Percentiles rank a stretch among this genome's conserved stretches.
phyloP scores from a whole-genome alignment of 495 filamentous ascomycete species.

The Podospora comata region DNA sequence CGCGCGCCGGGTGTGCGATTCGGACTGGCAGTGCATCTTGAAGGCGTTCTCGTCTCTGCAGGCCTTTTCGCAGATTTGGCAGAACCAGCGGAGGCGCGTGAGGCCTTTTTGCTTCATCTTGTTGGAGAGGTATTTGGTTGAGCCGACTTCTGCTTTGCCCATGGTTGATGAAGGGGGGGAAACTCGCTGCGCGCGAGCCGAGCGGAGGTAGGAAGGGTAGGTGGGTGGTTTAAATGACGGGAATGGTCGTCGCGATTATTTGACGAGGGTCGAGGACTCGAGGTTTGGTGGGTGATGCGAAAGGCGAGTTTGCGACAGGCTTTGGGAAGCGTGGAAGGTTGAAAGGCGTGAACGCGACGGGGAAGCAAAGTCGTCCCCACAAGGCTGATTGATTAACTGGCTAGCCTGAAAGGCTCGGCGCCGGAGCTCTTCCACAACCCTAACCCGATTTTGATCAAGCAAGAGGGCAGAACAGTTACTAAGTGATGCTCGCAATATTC shows the following conservation, averaged over 20 bases:
- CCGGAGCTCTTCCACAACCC: neutral
- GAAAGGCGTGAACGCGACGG: neutral
- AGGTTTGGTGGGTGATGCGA: neutral
- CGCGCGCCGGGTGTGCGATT: conserved; percentile 82
- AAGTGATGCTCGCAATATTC: neutral
- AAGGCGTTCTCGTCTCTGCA: conserved; percentile 70
- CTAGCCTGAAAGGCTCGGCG: neutral
- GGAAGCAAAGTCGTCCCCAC: neutral
- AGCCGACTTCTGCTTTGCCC: conserved; percentile 88
- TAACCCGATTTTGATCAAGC: neutral
- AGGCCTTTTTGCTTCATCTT: conserved; percentile 87
- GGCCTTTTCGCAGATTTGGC: conserved; percentile 63
- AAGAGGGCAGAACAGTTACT: neutral
- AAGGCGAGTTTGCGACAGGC: neutral
- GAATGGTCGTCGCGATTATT: neutral
- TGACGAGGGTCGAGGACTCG: neutral
- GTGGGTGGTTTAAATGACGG: neutral
- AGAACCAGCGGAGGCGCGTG: conserved; percentile 78
- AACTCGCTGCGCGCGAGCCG: conserved; percentile 30
- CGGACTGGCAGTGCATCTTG: conserved; percentile 76
- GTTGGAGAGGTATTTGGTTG: conserved; percentile 81
- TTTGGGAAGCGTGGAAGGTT: neutral
- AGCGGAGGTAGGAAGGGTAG: conserved; percentile 11
- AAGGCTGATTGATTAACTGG: neutral
- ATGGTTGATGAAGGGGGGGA: conserved; percentile 51